A percentile compares a stretch with the other conserved stretches of the same genome.
These are phyloP conservation scores for Cyphellophora europaea DNA, from an alignment of 2,329 filamentous ascomycete species.

Conservation along the genomic window DNA sequence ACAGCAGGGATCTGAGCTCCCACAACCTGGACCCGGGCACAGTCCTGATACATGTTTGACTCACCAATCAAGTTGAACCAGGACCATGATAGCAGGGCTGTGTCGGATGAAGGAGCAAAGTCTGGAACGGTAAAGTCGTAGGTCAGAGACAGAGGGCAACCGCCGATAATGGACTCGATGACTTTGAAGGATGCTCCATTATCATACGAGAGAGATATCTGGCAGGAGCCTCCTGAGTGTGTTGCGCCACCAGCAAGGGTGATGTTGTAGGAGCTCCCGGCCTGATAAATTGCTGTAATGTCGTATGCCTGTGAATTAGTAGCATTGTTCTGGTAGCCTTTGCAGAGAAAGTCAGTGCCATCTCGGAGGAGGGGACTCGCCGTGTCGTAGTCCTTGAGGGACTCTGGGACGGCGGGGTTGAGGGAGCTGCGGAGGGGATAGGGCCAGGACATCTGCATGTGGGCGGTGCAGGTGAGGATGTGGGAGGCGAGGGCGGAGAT, in stretches of 20 bases:
- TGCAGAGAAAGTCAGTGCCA: slow-evolving; percentile 67
- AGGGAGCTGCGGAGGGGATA: slow-evolving; percentile 43
- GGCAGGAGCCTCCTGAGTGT: slow-evolving; percentile 67
- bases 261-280: slow-evolving; percentile 55
- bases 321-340: slow-evolving; percentile 47
- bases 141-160: slow-evolving; percentile 41
- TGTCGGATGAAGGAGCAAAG: slow-evolving; percentile 46
- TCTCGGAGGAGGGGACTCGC: slow-evolving; percentile 53
- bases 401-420: slow-evolving; percentile 35
- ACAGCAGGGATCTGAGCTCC: slow-evolving; percentile 37
- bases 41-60: slow-evolving; percentile 83
- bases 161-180: slow-evolving; percentile 53
- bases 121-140: slow-evolving; percentile 60
- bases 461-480: slow-evolving; percentile 20
- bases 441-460: slow-evolving; percentile 50
- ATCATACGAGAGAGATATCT: slow-evolving; percentile 67
- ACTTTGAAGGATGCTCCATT: slow-evolving; percentile 61
- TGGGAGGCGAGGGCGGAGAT: not conserved
- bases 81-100: slow-evolving; percentile 64
- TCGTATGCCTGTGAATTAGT: slow-evolving; percentile 35
- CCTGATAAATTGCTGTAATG: slow-evolving; percentile 51
- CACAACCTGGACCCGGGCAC: slow-evolving; percentile 58
- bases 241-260: slow-evolving; percentile 52
- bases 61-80: slow-evolving; percentile 72
- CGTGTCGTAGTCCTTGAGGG: slow-evolving; percentile 59